Percentiles rank a stretch among this genome's conserved stretches.
phyloP scores from a whole-genome alignment of 352 stramenopile genomes.

The Pythium sp. region DNA sequence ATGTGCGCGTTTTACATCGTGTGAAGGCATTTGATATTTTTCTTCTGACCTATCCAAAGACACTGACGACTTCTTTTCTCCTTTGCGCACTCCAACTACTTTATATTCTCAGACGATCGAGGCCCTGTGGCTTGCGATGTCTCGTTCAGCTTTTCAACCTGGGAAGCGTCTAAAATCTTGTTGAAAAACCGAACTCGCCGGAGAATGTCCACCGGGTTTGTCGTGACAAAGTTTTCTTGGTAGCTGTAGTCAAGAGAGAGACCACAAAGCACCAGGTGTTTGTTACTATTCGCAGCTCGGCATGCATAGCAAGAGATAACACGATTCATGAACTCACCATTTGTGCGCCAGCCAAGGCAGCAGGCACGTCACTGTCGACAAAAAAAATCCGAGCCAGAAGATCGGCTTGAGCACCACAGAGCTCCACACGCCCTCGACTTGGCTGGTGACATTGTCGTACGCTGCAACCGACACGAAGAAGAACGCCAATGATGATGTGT shows the following conservation, averaged over 20 bases:
- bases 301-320: not conserved
- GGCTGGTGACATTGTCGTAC: constrained; percentile 51
- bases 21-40: not conserved
- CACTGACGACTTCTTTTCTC: not conserved
- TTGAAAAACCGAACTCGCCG: constrained; percentile 66
- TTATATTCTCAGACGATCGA: constrained; percentile 7
- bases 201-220: constrained; percentile 73
- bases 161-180: constrained; percentile 65
- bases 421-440: constrained; percentile 48
- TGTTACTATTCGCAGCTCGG: not conserved
- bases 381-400: constrained; percentile 63
- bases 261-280: not conserved
- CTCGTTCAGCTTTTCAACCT: constrained; percentile 25
- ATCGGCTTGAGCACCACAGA: constrained; percentile 29
- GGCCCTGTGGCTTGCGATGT: constrained; percentile 12
- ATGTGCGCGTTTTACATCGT: not conserved
- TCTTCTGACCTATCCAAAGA: constrained; percentile 5
- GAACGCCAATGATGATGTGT: constrained; percentile 45
- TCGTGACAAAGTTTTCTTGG: constrained; percentile 71
- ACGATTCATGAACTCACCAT: constrained; percentile 34
- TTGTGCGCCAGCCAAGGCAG: constrained; percentile 64
- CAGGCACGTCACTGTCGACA: constrained; percentile 43
- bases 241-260: constrained; percentile 29
- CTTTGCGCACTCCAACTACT: constrained; percentile 7
- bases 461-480: constrained; percentile 49